Evolutionary conservation across 2,329 filamentous ascomycete species (phyloP).

Genomic region (Huntiella omanensis): DNA sequence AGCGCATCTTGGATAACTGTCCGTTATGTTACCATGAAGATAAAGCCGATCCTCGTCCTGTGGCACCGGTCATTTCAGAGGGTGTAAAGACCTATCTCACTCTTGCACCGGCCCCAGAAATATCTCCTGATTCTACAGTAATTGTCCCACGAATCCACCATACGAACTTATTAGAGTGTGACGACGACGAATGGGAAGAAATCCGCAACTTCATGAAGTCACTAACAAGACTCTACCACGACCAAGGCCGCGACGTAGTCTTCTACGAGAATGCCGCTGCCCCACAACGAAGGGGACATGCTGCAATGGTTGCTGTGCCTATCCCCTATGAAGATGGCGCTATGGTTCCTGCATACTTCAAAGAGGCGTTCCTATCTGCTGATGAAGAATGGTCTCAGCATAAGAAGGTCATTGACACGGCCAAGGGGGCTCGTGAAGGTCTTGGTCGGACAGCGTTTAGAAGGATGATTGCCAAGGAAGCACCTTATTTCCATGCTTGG

Average conservation of each 20-base stretch:
- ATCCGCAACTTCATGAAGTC: constrained; percentile 98
- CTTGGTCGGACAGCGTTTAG: constrained; percentile 70
- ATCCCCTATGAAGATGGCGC: constrained; percentile 83
- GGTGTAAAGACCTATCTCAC: constrained; percentile 77
- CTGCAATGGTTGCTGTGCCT: constrained; percentile 68
- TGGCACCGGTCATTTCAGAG: constrained; percentile 72
- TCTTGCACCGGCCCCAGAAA: constrained; percentile 72
- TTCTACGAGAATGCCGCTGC: constrained; percentile 95
- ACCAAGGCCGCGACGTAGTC: constrained; percentile 75
- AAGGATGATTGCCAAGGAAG: constrained; percentile 70
- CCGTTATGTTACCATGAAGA: constrained; percentile 90
- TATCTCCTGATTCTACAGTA: constrained; percentile 65
- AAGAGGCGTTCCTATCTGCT: constrained; percentile 70
- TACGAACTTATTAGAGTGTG: constrained; percentile 84
- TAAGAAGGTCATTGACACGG: constrained; percentile 82
- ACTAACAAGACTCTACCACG: constrained; percentile 82
- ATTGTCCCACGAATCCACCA: constrained; percentile 81
- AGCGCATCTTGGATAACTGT: constrained; percentile 67
- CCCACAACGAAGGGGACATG: constrained; percentile 62
- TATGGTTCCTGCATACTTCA: constrained; percentile 85
- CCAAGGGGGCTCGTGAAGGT: constrained; percentile 40
- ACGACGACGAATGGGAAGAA: constrained; percentile 98
- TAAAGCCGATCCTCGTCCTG: constrained; percentile 40
- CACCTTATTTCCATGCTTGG: constrained; percentile 98
- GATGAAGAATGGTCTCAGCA: constrained; percentile 96